Conservation (phyloP, 2,329 filamentous ascomycete genomes). For the Colletotrichum sp. region DNA sequence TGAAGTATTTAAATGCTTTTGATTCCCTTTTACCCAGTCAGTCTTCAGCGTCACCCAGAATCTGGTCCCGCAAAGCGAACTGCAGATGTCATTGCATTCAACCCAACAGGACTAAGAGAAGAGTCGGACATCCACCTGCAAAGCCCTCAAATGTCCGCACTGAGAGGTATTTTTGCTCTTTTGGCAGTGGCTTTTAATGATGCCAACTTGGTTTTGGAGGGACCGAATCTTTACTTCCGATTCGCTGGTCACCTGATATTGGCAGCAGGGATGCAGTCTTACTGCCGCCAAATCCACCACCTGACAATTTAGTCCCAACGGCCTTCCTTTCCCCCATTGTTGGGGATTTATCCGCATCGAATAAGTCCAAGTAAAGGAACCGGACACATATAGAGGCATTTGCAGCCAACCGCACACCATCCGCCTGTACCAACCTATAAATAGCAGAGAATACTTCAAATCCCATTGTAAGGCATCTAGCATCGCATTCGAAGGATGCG, state of each 20-base stretch:
- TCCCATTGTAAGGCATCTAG: not conserved
- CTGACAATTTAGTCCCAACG: rapidly evolving
- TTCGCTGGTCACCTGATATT: not conserved
- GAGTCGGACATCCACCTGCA: too few species aligned
- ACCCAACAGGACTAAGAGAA: too few species aligned
- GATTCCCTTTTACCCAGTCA: too few species aligned
- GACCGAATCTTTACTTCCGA: too few species aligned
- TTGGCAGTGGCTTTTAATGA: too few species aligned
- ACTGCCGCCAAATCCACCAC: not conserved
- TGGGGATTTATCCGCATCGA: not conserved
- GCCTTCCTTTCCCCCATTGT: not conserved
- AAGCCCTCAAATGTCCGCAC: too few species aligned
- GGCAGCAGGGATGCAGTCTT: rapidly evolving
- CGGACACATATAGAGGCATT: rapidly evolving
- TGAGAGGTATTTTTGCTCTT: too few species aligned
- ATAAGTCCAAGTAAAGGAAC: rapidly evolving
- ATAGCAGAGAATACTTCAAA: not conserved
- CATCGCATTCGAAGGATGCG: not conserved
- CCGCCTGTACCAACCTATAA: not conserved
- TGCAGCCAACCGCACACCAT: not conserved
- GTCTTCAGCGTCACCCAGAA: too few species aligned
- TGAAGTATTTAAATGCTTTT: too few species aligned
- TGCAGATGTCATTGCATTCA: too few species aligned
- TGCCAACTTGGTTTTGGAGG: too few species aligned
- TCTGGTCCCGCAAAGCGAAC: too few species aligned